A percentile compares a stretch with the other conserved stretches of the same genome.
Evolutionary conservation across 768 basidiomycete species (phyloP).

Genomic region (Suillus lakei): DNA sequence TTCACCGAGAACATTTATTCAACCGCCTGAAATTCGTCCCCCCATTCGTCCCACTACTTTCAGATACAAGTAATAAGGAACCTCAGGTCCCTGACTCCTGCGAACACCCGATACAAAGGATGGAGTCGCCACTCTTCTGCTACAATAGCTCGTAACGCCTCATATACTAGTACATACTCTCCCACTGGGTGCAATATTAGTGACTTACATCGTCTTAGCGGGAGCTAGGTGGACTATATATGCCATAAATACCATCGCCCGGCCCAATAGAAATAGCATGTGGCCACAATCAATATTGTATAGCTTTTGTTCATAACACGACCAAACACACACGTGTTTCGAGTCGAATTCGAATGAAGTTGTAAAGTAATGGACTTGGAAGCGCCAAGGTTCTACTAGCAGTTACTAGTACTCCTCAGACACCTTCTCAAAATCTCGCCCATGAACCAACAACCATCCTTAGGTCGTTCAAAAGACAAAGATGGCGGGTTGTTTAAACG

Average conservation of each 20-base stretch:
- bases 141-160: not conserved
- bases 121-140: not conserved
- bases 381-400: too few species aligned
- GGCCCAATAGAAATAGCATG: too few species aligned
- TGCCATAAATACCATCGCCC: too few species aligned
- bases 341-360: not conserved
- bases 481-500: conserved; percentile 26
- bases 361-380: too few species aligned
- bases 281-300: too few species aligned
- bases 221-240: too few species aligned
- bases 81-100: not conserved
- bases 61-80: too few species aligned
- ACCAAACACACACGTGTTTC: not conserved
- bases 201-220: not conserved
- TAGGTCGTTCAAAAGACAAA: not conserved
- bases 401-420: not conserved
- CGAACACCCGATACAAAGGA: not conserved
- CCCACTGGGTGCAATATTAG: not conserved
- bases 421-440: not conserved
- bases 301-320: not conserved
- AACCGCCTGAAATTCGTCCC: not conserved
- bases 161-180: not conserved
- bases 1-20: not conserved
- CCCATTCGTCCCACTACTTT: not conserved
- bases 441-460: not conserved